Conservation (phyloP, 208 protist genomes). For the Angomonas deanei region DNA sequence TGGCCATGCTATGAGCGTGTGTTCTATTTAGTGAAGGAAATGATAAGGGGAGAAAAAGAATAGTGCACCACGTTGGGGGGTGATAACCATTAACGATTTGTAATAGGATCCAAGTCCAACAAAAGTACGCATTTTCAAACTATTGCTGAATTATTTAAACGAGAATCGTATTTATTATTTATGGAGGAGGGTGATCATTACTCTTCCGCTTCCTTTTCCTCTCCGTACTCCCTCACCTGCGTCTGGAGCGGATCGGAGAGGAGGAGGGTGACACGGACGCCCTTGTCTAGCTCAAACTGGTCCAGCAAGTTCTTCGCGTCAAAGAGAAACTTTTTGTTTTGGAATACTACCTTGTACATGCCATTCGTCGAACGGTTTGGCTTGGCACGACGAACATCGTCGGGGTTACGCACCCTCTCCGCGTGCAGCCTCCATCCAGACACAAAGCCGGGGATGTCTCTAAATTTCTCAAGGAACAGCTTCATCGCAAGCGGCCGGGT, state of each 20-base stretch:
- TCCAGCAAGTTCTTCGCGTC: slow-evolving; percentile 79
- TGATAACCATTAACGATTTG: no score
- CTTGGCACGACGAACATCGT: background rate
- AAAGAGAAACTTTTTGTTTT: slow-evolving; percentile 51
- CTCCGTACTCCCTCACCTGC: slow-evolving; percentile 33
- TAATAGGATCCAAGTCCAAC: no score
- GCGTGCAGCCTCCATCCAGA: slow-evolving; percentile 48
- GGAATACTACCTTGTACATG: slow-evolving; percentile 78
- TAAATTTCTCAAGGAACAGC: slow-evolving; percentile 36
- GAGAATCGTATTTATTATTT: background rate
- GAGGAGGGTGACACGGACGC: slow-evolving; percentile 56
- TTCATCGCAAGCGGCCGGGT: slow-evolving; percentile 24
- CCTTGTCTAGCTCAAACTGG: slow-evolving; percentile 63
- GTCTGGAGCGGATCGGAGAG: slow-evolving; percentile 42
- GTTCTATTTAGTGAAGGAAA: background rate
- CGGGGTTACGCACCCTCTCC: background rate
- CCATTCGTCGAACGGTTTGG: slow-evolving; percentile 18
- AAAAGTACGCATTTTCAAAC: no score
- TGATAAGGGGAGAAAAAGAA: slow-evolving; percentile 10
- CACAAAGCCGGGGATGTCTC: slow-evolving; percentile 65
- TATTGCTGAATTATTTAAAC: slow-evolving; percentile 6
- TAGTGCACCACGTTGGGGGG: background rate
- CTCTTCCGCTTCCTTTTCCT: slow-evolving; percentile 19
- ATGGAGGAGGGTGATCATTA: background rate
- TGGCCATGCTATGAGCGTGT: slow-evolving; percentile 36